phyloP scores from a whole-genome alignment of 2,329 filamentous ascomycete genomes.

The Teratosphaeria viscida region DNA sequence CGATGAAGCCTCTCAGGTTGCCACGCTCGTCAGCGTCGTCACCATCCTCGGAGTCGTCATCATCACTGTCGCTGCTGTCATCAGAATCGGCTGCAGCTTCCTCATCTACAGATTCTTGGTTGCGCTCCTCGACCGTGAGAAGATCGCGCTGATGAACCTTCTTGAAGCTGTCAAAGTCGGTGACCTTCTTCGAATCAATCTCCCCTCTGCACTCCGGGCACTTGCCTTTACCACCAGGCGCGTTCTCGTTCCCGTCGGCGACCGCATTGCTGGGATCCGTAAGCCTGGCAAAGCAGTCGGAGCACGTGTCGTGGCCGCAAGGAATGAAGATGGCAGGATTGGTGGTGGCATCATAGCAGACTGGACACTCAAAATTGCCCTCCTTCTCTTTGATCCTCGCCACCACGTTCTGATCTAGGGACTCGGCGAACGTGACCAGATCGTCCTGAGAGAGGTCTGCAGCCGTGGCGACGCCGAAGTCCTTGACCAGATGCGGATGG shows the following conservation, averaged over 20 bases:
- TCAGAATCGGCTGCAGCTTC: constrained; percentile 27
- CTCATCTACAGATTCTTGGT: constrained; percentile 27
- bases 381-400: constrained; percentile 51
- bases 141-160: constrained; percentile 56
- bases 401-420: constrained; percentile 51
- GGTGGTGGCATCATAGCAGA: constrained; percentile 66
- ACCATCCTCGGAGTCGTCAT: constrained; percentile 31
- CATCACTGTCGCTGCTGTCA: constrained; percentile 44
- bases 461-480: constrained; percentile 47
- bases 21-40: constrained; percentile 22
- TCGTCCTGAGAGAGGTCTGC: constrained; percentile 43
- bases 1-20: constrained; percentile 46
- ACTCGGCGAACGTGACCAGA: constrained; percentile 52
- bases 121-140: constrained; percentile 25
- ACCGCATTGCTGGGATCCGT: constrained; percentile 50
- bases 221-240: constrained; percentile 37
- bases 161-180: constrained; percentile 64
- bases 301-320: constrained; percentile 72
- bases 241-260: constrained; percentile 48
- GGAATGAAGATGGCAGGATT: constrained; percentile 72
- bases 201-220: constrained; percentile 67
- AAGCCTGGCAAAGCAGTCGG: constrained; percentile 63
- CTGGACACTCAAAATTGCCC: constrained; percentile 62
- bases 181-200: constrained; percentile 58
- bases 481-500: constrained; percentile 61